Conservation (phyloP, 345 rosid genomes). For the Acer saccharum region DNA sequence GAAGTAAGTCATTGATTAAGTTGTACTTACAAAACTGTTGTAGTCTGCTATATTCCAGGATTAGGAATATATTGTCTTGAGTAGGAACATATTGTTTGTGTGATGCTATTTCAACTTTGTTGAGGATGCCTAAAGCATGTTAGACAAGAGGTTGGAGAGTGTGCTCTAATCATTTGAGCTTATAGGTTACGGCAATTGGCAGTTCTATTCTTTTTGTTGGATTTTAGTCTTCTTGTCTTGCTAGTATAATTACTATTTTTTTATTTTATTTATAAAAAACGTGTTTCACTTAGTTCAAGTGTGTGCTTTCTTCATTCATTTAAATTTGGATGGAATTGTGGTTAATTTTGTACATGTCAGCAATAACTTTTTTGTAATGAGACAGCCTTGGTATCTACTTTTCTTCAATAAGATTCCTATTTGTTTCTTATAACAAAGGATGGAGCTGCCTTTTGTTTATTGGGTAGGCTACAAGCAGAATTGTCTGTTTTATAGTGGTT, state of each 20-base stretch:
- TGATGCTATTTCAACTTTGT: not conserved
- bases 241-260: not conserved
- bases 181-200: too few relatives aligned
- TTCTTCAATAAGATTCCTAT: not conserved
- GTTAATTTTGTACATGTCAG: too few relatives aligned
- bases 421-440: not conserved
- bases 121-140: not conserved
- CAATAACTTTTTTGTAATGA: too few relatives aligned
- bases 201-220: not conserved
- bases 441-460: not conserved
- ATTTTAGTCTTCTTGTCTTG: too few relatives aligned
- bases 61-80: not conserved
- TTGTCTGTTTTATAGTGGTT: not conserved
- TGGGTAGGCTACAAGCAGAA: not conserved
- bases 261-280: too few relatives aligned
- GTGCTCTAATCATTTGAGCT: not conserved
- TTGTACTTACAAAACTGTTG: not conserved
- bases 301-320: too few relatives aligned
- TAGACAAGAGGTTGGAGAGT: not conserved
- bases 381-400: not conserved
- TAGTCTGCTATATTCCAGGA: not conserved
- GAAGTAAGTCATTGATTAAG: not conserved
- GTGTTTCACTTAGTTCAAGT: too few relatives aligned
- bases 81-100: not conserved
- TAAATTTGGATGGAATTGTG: too few relatives aligned